Percentiles rank a stretch among this genome's conserved stretches.
Conservation (phyloP, 805 yeast genomes). For the Candida taoyuanica region DNA sequence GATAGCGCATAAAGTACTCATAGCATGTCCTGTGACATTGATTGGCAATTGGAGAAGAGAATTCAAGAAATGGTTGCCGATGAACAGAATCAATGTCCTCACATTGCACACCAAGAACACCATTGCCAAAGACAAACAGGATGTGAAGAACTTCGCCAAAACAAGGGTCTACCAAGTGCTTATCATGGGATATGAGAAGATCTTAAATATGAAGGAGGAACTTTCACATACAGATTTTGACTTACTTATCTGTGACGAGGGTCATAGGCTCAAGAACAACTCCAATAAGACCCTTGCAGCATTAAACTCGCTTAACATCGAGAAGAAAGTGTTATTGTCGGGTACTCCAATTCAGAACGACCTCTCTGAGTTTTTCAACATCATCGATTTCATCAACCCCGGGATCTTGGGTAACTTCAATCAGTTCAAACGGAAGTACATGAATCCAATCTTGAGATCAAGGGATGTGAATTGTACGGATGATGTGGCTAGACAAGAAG, state of each 20-base stretch:
- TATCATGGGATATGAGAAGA: conserved; percentile 84
- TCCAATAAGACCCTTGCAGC: conserved; percentile 67
- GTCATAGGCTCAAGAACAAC: conserved; percentile 80
- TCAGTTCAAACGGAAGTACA: conserved; percentile 54
- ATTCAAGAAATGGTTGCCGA: conserved; percentile 79
- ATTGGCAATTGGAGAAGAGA: conserved; percentile 85
- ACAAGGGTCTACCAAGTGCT: conserved; percentile 77
- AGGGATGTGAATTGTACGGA: conserved; percentile 60
- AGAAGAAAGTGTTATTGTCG: conserved; percentile 60
- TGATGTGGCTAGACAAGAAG: conserved; percentile 44
- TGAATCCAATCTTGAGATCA: conserved; percentile 67
- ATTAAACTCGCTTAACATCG: conserved; percentile 37
- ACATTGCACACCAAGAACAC: conserved; percentile 48
- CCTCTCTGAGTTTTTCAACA: conserved; percentile 71
- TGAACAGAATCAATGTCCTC: conserved; percentile 54
- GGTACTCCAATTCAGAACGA: conserved; percentile 97
- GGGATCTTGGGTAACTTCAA: conserved; percentile 65
- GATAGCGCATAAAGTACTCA: conserved; percentile 53
- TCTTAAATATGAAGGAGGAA: conserved; percentile 50
- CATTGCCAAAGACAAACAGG: conserved; percentile 42
- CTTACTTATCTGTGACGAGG: conserved; percentile 83
- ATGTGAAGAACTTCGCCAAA: conserved; percentile 34
- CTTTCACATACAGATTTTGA: conserved; percentile 45
- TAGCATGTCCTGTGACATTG: conserved; percentile 90
- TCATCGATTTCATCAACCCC: conserved; percentile 81